phyloP scores from a whole-genome alignment of 1,139 yeast genomes.

The Geotrichum europaeum region DNA sequence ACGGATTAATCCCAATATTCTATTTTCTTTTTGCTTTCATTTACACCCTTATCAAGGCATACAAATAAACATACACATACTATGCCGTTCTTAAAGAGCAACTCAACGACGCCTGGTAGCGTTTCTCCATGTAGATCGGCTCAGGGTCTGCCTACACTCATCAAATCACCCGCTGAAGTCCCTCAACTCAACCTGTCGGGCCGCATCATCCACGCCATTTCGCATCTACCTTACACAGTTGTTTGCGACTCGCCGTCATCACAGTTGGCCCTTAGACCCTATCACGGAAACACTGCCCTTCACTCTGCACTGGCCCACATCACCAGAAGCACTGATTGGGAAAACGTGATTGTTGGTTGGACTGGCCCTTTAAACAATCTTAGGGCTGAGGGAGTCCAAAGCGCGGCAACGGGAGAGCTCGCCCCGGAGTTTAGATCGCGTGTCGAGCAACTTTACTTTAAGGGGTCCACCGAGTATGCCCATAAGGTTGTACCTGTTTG shows the following conservation, averaged over 20 bases:
- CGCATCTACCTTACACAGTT: conserved; percentile 60
- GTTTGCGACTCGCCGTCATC: conserved; percentile 18
- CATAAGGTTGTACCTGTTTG: conserved; percentile 75
- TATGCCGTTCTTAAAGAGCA: background rate
- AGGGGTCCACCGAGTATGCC: conserved; percentile 34
- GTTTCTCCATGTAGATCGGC: background rate
- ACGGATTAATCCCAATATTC: background rate
- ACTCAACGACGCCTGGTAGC: background rate
- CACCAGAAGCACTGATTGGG: conserved; percentile 60
- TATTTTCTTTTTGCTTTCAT: background rate
- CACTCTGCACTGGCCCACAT: conserved; percentile 67
- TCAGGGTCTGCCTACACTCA: background rate
- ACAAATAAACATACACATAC: background rate
- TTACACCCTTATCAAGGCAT: background rate
- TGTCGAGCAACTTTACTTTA: background rate
- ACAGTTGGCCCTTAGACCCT: conserved; percentile 44
- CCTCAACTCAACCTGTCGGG: conserved; percentile 44
- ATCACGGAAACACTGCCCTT: conserved; percentile 79
- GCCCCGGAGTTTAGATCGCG: background rate
- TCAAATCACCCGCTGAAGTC: background rate
- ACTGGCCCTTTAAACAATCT: conserved; percentile 13
- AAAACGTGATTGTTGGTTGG: conserved; percentile 29
- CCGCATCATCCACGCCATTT: conserved; percentile 60
- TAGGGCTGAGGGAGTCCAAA: conserved; percentile 15
- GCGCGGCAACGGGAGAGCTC: conserved; percentile 10